Base-by-base conservation (phyloP, 345 rosid species). In the Microthlaspi erraticum region DNA sequence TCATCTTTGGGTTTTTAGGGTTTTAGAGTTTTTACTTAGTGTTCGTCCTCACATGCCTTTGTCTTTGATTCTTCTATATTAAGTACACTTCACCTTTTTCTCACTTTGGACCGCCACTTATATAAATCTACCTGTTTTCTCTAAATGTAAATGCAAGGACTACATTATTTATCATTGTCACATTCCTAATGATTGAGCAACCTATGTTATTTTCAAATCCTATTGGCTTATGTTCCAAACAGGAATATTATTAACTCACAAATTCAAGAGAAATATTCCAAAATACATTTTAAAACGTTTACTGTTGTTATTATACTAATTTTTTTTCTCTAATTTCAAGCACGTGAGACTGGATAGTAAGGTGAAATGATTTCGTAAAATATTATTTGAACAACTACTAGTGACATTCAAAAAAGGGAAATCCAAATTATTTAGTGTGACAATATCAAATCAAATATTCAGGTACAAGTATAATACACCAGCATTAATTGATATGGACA, bases 41-140 rank as follows among this genome's bases (percentile, higher is more conserved):
- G 44, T 41, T 58, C 10, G 5, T 66, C 38, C 33, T 42, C 78
- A 67, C 78, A 74, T 74, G 78, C 63, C 33, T 49, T 51, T 74
- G 78, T 67, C 73, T 60, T 74, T 33, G 26, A 48, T 65, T 72
- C 49, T 64, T 55, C 10, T 20, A 45, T 73, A 17, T 13, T 14
- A 38, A 56, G 7, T 57, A 62, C 62, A 72, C 57, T 72, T 19
- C 43, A 68, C 41, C 16, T 63, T 63, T 49, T 68, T 6, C 37
- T 34, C 54, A 44, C 39, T 44, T 43, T 52, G 34, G 48, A 70
- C 33, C 33, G 3, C 39, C 60, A 70, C 19, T 63, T 53, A 39
- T 49, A 19, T 14, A 45, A 33, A 29, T 53, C 12, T n/a, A 53
- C 5, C 16, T 49, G 41, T 45, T 44, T 43, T 4, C 11, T 39